These are phyloP conservation scores for Amauroascus verrucosus DNA, from an alignment of 2,329 filamentous ascomycete species.

Conservation along the genomic window DNA sequence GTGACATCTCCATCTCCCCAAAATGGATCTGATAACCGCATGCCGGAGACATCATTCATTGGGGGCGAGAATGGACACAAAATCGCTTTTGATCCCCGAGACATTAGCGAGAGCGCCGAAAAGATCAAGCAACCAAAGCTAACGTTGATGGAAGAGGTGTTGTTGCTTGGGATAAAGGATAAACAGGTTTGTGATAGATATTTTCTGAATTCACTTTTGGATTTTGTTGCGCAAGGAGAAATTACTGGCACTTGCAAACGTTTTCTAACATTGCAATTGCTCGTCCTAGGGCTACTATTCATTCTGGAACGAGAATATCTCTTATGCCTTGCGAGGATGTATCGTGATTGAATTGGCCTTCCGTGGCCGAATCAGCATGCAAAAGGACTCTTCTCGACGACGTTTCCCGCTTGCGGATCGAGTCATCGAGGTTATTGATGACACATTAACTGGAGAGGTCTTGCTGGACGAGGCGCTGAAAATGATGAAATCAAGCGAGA, in stretches of 20 bases:
- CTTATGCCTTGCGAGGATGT: constrained; percentile 91
- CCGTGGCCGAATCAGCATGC: constrained; percentile 93
- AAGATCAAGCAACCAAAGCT: constrained; percentile 96
- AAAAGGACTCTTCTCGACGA: constrained; percentile 85
- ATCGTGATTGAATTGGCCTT: constrained; percentile 98
- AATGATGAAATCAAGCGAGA: constrained; percentile 99
- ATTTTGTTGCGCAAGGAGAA: background rate
- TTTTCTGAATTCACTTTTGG: background rate
- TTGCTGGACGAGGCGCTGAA: constrained; percentile 95
- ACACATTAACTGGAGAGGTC: constrained; percentile 91
- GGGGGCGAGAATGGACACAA: constrained; percentile 88
- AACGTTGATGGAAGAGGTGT: constrained; percentile 96
- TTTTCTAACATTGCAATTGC: constrained; percentile 2
- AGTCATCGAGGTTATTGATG: constrained; percentile 93
- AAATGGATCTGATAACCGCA: constrained; percentile 47
- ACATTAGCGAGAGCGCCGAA: constrained; percentile 94
- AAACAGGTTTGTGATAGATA: constrained; percentile 64
- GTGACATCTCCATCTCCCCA: constrained; percentile 54
- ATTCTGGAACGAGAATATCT: constrained; percentile 99
- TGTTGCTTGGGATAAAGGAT: constrained; percentile 91
- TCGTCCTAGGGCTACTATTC: constrained; percentile 75
- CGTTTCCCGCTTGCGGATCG: constrained; percentile 88
- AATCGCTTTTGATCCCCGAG: constrained; percentile 93
- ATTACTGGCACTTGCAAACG: background rate
- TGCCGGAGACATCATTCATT: constrained; percentile 72